Evolutionary conservation across 306 rosid genomes (phyloP).

Genomic region (Oxytropis ochrocephala): DNA sequence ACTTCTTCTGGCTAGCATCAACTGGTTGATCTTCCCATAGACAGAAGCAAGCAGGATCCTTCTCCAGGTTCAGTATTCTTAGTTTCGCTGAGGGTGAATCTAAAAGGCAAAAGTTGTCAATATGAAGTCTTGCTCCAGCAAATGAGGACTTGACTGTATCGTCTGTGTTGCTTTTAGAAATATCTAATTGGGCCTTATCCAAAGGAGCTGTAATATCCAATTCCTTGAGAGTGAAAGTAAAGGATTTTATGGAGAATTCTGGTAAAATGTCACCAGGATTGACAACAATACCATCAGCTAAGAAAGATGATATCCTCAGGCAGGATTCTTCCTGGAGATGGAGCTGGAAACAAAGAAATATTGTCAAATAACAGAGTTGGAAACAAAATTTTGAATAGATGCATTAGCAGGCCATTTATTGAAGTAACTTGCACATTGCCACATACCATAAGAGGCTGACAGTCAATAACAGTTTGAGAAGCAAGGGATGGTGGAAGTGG

Average conservation of each 20-base stretch:
- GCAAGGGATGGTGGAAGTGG: conserved; percentile 86
- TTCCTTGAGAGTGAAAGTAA: conserved; percentile 59
- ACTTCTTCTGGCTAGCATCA: conserved; percentile 92
- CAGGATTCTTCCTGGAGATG: conserved; percentile 88
- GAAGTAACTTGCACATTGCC: conserved; percentile 34
- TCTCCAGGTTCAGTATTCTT: conserved; percentile 60
- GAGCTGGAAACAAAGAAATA: conserved; percentile 41
- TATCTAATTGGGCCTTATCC: conserved; percentile 37
- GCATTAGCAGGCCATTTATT: not conserved
- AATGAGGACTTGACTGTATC: conserved; percentile 41
- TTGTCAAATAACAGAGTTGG: not conserved
- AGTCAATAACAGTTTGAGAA: conserved; percentile 77
- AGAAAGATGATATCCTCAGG: conserved; percentile 81
- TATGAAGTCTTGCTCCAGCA: conserved; percentile 81
- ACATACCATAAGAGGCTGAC: conserved; percentile 83
- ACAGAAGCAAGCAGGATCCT: conserved; percentile 95
- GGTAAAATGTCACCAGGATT: conserved; percentile 74
- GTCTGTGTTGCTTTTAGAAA: conserved; percentile 35
- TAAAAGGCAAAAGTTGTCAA: conserved; percentile 55
- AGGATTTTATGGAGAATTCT: conserved; percentile 69
- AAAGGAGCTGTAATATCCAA: conserved; percentile 69
- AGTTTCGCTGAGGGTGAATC: conserved; percentile 65
- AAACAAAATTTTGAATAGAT: not conserved
- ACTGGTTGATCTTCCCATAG: conserved; percentile 88
- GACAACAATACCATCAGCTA: conserved; percentile 85